Evolutionary conservation across 306 rosid genomes (phyloP).

Genomic region (Quercus parvula): DNA sequence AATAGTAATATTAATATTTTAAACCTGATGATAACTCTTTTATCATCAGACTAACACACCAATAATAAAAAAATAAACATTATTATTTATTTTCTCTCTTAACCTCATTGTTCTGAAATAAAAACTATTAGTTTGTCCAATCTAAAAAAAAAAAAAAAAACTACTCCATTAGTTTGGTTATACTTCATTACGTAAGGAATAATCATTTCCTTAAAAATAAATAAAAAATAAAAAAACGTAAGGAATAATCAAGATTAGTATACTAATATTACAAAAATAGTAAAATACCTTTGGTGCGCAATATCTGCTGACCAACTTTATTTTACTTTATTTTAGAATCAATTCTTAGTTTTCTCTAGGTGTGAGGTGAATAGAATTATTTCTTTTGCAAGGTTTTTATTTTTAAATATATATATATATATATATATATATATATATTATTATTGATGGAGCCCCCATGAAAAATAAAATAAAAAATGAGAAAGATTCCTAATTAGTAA

Average conservation of each 20-base stretch:
- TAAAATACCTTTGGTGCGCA: too few species aligned
- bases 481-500: neutral
- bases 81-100: neutral
- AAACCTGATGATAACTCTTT: too few species aligned
- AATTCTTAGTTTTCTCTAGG: neutral
- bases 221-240: too few species aligned
- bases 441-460: neutral
- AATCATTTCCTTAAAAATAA: neutral
- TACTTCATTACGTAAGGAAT: too few species aligned
- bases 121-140: neutral
- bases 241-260: neutral
- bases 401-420: neutral
- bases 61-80: neutral
- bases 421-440: neutral
- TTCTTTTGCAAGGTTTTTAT: neutral
- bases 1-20: too few species aligned
- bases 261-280: too few species aligned
- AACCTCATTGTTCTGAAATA: neutral
- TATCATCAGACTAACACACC: accelerated
- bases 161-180: too few species aligned
- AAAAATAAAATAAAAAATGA: neutral
- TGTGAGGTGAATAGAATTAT: neutral
- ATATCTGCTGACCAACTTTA: neutral
- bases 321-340: neutral
- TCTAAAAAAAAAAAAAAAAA: too few species aligned